phyloP scores from a whole-genome alignment of 139 green algal species.

The Chlorella vulgaris region DNA sequence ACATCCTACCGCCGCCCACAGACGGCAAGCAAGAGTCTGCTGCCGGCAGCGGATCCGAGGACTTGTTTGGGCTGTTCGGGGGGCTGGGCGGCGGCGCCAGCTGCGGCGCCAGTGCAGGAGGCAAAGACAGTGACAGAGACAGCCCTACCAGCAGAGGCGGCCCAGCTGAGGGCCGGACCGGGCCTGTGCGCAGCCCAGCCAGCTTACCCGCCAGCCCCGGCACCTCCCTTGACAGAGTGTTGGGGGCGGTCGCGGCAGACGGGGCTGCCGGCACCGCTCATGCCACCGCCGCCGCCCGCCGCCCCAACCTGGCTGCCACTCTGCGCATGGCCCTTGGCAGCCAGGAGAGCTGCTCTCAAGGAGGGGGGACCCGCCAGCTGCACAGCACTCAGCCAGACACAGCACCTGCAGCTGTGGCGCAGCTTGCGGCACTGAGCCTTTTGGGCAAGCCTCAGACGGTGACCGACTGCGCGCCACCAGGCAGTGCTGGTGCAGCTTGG shows the following conservation, averaged over 20 bases:
- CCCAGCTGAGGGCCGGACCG: neutral
- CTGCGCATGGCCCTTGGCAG: constrained; percentile 15
- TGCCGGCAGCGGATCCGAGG: neutral
- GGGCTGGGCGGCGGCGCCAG: neutral
- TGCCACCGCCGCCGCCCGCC: too few species aligned
- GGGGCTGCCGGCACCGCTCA: neutral
- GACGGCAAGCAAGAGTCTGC: too few species aligned
- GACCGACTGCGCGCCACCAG: too few species aligned
- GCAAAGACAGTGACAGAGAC: neutral
- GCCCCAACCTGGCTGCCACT: neutral
- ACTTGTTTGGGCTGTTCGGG: neutral
- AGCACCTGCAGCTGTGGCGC: too few species aligned
- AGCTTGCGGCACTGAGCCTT: too few species aligned
- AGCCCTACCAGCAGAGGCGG: neutral
- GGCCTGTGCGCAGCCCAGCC: neutral
- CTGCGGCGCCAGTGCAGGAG: neutral
- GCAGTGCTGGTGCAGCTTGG: too few species aligned
- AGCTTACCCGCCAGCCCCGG: neutral
- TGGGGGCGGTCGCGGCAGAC: neutral
- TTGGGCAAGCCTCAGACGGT: neutral
- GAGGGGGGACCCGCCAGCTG: too few species aligned
- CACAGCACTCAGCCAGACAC: too few species aligned
- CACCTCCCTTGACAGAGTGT: neutral
- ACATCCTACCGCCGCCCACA: too few species aligned
- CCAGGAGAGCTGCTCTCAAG: constrained; percentile 27